A percentile compares a stretch with the other conserved stretches of the same genome.
Evolutionary conservation across 768 basidiomycete genomes (phyloP).

Genomic region (Trametes cingulata): DNA sequence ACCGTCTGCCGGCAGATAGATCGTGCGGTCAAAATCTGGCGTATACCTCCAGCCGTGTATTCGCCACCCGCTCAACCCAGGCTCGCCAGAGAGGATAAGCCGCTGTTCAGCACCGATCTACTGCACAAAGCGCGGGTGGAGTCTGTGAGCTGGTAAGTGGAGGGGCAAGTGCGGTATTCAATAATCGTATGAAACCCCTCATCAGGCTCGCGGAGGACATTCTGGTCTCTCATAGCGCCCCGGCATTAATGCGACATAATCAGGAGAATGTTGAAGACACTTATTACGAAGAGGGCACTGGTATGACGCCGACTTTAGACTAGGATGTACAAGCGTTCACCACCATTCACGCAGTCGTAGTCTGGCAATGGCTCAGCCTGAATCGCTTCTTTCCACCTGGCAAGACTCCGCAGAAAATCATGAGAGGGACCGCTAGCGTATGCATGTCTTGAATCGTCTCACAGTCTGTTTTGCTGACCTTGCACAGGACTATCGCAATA

Average conservation of each 20-base stretch:
- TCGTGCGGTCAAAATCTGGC: conserved; percentile 76
- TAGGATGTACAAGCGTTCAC: neutral
- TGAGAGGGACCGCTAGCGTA: conserved; percentile 65
- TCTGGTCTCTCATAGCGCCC: conserved; percentile 33
- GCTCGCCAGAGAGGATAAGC: conserved; percentile 65
- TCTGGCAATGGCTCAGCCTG: conserved; percentile 72
- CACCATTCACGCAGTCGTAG: conserved; percentile 43
- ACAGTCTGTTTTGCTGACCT: neutral
- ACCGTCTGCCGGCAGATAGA: conserved; percentile 52
- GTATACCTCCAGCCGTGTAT: conserved; percentile 44
- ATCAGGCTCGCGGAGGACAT: conserved; percentile 57
- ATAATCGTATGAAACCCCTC: neutral
- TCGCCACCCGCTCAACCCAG: conserved; percentile 24
- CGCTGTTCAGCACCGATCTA: conserved; percentile 66
- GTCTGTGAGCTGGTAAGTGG: conserved; percentile 60
- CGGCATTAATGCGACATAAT: conserved; percentile 25
- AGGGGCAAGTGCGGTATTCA: neutral
- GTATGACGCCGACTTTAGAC: conserved; percentile 1
- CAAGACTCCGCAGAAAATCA: conserved; percentile 35
- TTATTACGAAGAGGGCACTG: conserved; percentile 29
- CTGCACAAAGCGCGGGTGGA: conserved; percentile 67
- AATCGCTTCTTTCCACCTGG: conserved; percentile 62
- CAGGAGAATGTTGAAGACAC: conserved; percentile 13
- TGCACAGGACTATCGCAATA: conserved; percentile 72
- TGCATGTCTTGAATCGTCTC: conserved; percentile 25